A percentile compares a stretch with the other conserved stretches of the same genome.
Conservation (phyloP, 169 alveolate genomes). For the Miamiensis avidus region DNA sequence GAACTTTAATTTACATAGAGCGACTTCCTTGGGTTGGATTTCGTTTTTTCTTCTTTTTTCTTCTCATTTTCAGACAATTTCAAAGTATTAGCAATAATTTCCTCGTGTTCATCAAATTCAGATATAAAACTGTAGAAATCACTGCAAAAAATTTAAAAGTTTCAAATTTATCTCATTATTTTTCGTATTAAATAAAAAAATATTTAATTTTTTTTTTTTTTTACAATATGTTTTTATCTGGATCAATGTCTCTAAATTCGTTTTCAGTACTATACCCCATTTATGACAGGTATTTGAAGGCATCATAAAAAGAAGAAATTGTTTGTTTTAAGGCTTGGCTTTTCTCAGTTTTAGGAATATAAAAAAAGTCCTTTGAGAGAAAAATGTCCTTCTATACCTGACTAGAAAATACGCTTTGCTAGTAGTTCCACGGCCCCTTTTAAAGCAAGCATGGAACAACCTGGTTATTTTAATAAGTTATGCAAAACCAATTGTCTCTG, state of each 20-base stretch:
- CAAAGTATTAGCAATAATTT: neutral
- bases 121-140: neutral
- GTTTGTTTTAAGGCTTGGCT: neutral
- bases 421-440: constrained; percentile 10
- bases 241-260: neutral
- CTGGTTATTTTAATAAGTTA: neutral
- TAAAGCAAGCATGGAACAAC: constrained; percentile 1
- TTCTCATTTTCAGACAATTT: neutral
- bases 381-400: neutral
- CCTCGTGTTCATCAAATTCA: neutral
- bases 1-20: no score
- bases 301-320: neutral
- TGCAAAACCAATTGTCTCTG: constrained; percentile 16
- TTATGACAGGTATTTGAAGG: neutral
- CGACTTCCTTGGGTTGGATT: no score
- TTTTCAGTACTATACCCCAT: neutral
- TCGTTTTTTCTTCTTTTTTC: neutral
- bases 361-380: constrained; percentile 5
- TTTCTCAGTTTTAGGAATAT: neutral
- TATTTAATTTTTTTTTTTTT: no score
- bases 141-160: neutral
- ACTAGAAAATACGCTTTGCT: neutral
- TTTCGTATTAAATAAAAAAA: no score
- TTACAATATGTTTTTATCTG: neutral
- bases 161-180: no score